Conservation (phyloP, 1,284 basidiomycete species). For the Xerocomus amazonicus region DNA sequence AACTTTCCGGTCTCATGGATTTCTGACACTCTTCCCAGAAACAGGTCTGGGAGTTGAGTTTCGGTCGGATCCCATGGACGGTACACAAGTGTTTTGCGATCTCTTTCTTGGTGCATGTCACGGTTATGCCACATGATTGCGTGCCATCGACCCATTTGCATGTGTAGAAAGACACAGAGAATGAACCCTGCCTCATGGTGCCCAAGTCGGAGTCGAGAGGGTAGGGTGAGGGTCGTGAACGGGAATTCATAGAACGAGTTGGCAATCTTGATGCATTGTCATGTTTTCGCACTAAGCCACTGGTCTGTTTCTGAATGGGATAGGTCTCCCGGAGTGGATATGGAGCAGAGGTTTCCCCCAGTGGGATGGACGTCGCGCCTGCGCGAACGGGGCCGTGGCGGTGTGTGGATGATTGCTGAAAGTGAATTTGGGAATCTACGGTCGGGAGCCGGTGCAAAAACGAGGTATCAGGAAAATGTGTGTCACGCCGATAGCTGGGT, state of each 20-base stretch:
- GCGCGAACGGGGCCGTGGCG: neutral
- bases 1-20: conserved; percentile 25
- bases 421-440: neutral
- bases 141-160: conserved; percentile 14
- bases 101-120: conserved; percentile 11
- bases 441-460: neutral
- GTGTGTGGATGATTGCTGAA: neutral
- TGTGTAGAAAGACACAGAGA: neutral
- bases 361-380: neutral
- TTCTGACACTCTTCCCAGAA: conserved; percentile 15
- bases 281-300: neutral
- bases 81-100: conserved; percentile 14
- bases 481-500: neutral
- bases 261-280: neutral
- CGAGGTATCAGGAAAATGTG: neutral
- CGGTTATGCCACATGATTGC: neutral
- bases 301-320: neutral
- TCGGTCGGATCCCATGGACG: conserved; percentile 7
- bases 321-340: neutral
- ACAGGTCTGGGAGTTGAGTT: conserved; percentile 10
- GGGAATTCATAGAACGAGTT: neutral
- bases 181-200: neutral
- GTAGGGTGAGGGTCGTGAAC: conserved; percentile 13
- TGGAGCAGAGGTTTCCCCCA: neutral
- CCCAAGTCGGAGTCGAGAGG: neutral